Percentiles rank a stretch among this genome's conserved stretches.
phyloP scores from a whole-genome alignment of 352 stramenopile species.

The Hyaloperonospora arabidopsidis region DNA sequence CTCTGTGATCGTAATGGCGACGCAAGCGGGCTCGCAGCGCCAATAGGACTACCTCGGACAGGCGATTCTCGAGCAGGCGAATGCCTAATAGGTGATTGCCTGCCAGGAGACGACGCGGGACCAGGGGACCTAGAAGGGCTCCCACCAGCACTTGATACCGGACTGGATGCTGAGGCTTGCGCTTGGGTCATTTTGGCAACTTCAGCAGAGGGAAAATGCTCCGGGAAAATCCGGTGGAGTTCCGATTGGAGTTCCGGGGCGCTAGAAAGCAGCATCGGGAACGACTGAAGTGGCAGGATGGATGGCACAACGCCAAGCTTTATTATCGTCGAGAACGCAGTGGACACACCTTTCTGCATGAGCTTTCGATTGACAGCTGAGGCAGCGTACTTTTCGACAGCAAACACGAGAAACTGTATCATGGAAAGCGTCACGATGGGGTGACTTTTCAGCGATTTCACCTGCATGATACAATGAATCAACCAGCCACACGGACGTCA shows the following conservation, averaged over 20 bases:
- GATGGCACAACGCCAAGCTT: constrained; percentile 71
- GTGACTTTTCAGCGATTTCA: constrained; percentile 83
- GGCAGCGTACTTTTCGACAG: constrained; percentile 78
- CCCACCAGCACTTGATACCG: constrained; percentile 26
- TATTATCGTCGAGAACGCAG: constrained; percentile 59
- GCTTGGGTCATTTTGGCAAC: constrained; percentile 27
- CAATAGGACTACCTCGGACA: constrained; percentile 39
- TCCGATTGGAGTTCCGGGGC: constrained; percentile 61
- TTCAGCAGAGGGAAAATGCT: constrained; percentile 68
- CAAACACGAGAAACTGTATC: constrained; percentile 82
- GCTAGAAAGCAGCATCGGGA: constrained; percentile 58
- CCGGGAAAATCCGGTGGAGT: constrained; percentile 73
- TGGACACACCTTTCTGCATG: constrained; percentile 81
- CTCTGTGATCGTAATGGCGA: constrained; percentile 54
- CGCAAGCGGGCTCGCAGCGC: constrained; percentile 40
- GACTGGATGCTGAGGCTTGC: constrained; percentile 17
- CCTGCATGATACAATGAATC: constrained; percentile 21
- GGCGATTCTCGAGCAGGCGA: constrained; percentile 39
- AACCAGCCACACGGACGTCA: constrained; percentile 5
- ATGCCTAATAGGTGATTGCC: constrained; percentile 36
- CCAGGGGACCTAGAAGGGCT: constrained; percentile 42
- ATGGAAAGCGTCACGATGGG: constrained; percentile 74
- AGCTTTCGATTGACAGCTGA: constrained; percentile 61
- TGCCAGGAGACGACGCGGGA: constrained; percentile 27
- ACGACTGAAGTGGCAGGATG: constrained; percentile 65